phyloP scores from a whole-genome alignment of 2,329 filamentous ascomycete species.

The Incumbomyces delicatus region DNA sequence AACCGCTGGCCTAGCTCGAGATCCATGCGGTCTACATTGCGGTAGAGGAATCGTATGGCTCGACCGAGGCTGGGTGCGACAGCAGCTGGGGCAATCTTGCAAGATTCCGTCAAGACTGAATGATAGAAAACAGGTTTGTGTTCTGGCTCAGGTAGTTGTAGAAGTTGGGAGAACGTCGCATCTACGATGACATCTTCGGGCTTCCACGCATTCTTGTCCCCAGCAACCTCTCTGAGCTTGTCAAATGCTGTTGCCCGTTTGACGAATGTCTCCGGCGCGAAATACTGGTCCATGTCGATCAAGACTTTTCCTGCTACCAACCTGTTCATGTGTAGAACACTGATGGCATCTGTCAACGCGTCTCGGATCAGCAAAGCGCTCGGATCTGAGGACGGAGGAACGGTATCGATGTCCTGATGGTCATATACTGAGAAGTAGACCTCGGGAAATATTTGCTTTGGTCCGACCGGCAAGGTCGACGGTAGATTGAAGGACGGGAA shows the following conservation, averaged over 20 bases:
- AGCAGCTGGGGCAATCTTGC: constrained; percentile 91
- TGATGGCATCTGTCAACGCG: constrained; percentile 81
- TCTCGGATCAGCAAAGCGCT: constrained; percentile 78
- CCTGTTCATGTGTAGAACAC: constrained; percentile 85
- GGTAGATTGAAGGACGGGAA: constrained; percentile 72
- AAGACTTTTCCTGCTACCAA: constrained; percentile 77
- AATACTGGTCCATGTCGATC: constrained; percentile 92
- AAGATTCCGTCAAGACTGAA: constrained; percentile 84
- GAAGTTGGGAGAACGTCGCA: constrained; percentile 89
- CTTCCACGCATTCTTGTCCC: constrained; percentile 75
- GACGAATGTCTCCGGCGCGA: constrained; percentile 78
- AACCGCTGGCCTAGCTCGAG: constrained; percentile 79
- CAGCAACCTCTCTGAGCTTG: constrained; percentile 58
- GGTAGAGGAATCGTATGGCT: constrained; percentile 85
- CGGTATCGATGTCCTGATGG: constrained; percentile 77
- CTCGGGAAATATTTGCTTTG: constrained; percentile 76
- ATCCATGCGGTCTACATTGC: constrained; percentile 71
- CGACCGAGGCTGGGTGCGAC: constrained; percentile 88
- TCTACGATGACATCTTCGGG: constrained; percentile 97
- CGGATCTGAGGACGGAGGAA: constrained; percentile 66
- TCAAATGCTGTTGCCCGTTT: constrained; percentile 91
- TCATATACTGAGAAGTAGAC: constrained; percentile 88
- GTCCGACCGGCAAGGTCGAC: constrained; percentile 61
- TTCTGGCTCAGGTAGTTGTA: constrained; percentile 75
- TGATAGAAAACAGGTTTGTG: constrained; percentile 97